Evolutionary conservation across 2,329 filamentous ascomycete species (phyloP), one percentile per base, ranked within the genome.

Genomic region (Hymenoscyphus infarciens): DNA sequence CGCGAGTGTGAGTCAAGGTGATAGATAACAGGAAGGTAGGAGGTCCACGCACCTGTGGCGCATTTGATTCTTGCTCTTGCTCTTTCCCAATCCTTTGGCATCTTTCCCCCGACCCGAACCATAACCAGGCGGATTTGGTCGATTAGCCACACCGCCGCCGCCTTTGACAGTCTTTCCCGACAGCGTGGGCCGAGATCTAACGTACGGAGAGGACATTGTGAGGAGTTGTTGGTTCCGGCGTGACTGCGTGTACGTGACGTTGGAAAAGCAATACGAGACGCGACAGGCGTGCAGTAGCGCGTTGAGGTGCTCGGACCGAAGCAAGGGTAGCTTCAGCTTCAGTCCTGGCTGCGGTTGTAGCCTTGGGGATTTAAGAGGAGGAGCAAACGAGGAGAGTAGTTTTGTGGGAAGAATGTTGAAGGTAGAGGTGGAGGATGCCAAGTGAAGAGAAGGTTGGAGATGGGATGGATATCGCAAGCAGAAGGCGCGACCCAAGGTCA

Each of bases 11-110:
- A 25, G 7, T 19, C 16, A 19, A 45, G 19, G 64, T 42, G n/a
- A 45, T 15, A 31, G 56, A 1, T 15, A n/a, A 3, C 10, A 16
- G 16, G 19, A 58, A 7, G 13, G 11, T 27, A 29, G 11, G 11
- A 27, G 11, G n/a, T 4, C n/a, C 33, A 27, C 19, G 64, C 57
- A 63, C 64, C 61, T 62, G 5, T 60, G 61, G 11, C 63, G 56
- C 35, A 63, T 61, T 4, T 25, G 5, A 1, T 68, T 69, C 8
- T 65, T 13, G 1, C 61, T 63, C n/a, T 54, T 35, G 2, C 29
- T 10, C 0, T 49, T 42, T 8, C 56, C 56, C 8, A 58, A 10
- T 5, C 56, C 56, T 16, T 35, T 42, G 22, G 35, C 19, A 10
- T 38, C 56, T 13, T 45, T 45, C 3, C 56, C 56, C 5, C 56